phyloP scores from a whole-genome alignment of 176 grass and related monocot species.

The Carex kokanica region DNA sequence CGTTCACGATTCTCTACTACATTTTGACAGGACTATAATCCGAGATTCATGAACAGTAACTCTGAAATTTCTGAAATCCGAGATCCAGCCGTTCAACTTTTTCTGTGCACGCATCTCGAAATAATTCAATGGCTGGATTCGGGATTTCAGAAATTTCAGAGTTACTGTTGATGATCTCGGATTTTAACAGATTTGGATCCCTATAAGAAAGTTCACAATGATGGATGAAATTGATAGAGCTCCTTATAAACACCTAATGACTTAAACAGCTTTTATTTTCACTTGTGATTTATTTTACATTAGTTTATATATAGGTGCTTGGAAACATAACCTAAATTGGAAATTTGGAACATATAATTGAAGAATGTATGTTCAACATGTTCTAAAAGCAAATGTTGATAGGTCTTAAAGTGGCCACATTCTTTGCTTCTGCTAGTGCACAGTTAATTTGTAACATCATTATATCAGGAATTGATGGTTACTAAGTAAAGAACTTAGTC shows the following conservation, averaged over 20 bases:
- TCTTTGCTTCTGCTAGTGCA: neutral
- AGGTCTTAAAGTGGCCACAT: neutral
- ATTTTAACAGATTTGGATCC: too few species aligned
- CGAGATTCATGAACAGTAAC: too few species aligned
- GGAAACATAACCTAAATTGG: neutral
- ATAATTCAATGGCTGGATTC: too few species aligned
- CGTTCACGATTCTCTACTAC: conserved; percentile 74
- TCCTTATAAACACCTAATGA: conserved; percentile 5
- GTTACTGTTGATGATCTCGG: too few species aligned
- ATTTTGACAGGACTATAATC: conserved; percentile 45
- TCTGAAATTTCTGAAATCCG: too few species aligned
- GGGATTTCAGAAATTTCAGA: too few species aligned
- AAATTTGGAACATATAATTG: conserved; percentile 9
- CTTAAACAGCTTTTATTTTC: neutral
- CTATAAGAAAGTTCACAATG: too few species aligned
- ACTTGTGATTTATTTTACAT: neutral
- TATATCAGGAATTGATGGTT: neutral
- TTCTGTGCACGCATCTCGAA: too few species aligned
- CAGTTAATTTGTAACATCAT: neutral
- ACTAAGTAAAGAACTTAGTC: neutral
- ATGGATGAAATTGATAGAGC: conserved; percentile 16
- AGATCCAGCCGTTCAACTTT: too few species aligned
- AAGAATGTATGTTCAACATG: conserved; percentile 7
- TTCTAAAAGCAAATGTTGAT: neutral
- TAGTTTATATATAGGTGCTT: neutral